Evolutionary conservation across 2,329 filamentous ascomycete species (phyloP).

Genomic region (Neonectria magnoliae): DNA sequence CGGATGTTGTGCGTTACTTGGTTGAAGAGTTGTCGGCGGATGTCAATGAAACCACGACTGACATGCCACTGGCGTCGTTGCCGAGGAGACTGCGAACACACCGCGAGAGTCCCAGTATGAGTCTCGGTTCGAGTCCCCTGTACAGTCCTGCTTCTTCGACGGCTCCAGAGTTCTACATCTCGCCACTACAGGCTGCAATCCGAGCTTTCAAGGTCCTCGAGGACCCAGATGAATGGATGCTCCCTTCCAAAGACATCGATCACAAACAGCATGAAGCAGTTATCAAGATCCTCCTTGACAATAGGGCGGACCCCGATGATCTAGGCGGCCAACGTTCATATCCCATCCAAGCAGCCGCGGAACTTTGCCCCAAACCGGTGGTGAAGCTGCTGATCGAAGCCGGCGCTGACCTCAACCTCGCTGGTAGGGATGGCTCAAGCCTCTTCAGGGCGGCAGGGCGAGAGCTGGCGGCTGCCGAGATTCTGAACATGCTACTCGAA

Average conservation of each 20-base stretch:
- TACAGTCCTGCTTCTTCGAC: no score
- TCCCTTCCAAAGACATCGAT: no score
- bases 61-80: neutral
- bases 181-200: no score
- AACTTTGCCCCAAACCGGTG: neutral
- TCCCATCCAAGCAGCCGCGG: constrained; percentile 5
- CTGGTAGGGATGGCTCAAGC: neutral
- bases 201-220: no score
- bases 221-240: no score
- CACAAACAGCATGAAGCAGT: neutral
- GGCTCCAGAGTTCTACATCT: no score
- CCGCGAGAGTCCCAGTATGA: no score
- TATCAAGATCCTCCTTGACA: constrained; percentile 7
- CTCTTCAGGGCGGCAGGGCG: neutral
- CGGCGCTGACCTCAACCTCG: constrained; percentile 10
- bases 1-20: neutral
- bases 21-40: neutral
- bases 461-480: neutral
- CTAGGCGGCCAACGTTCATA: constrained; percentile 1
- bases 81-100: neutral
- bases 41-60: neutral
- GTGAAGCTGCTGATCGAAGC: constrained; percentile 15
- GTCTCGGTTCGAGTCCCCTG: no score
- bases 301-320: constrained; percentile 12
- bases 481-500: neutral